phyloP scores from a whole-genome alignment of 1,284 basidiomycete genomes.

The Ceratobasidium sp. region DNA sequence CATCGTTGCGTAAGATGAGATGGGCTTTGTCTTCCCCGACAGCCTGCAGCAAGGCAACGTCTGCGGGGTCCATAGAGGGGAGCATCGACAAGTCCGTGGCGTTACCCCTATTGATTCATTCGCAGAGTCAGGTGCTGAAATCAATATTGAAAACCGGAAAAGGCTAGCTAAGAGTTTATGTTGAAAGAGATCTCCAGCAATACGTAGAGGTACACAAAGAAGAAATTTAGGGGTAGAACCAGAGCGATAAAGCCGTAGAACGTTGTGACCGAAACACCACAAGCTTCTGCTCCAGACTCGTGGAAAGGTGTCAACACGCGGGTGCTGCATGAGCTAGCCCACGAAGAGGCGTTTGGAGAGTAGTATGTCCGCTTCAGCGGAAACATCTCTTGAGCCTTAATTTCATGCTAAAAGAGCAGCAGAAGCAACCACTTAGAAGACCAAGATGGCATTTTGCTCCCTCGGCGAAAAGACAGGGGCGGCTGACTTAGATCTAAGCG shows the following conservation, averaged over 20 bases:
- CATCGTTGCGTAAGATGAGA: constrained; percentile 85
- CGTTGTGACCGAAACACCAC: not conserved
- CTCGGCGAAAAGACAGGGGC: not conserved
- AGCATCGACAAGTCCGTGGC: constrained; percentile 90
- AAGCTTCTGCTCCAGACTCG: not conserved
- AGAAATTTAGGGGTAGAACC: not conserved
- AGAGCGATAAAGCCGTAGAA: not conserved
- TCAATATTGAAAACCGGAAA: not conserved
- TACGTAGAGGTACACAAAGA: not conserved
- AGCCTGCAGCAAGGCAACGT: constrained; percentile 83
- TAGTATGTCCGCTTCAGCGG: not conserved
- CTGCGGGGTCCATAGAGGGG: constrained; percentile 82
- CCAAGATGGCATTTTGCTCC: not conserved
- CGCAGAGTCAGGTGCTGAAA: not conserved
- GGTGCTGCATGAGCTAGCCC: not conserved
- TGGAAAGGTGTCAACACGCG: not conserved
- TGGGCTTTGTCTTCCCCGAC: constrained; percentile 73
- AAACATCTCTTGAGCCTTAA: not conserved
- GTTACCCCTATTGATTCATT: constrained; percentile 73
- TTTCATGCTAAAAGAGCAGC: not conserved
- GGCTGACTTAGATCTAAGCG: not conserved
- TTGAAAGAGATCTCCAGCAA: not conserved
- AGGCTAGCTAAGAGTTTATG: no score
- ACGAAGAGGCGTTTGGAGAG: not conserved
- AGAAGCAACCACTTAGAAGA: not conserved